Conservation (phyloP, 495 filamentous ascomycete genomes). For the Podospora fimiseda region DNA sequence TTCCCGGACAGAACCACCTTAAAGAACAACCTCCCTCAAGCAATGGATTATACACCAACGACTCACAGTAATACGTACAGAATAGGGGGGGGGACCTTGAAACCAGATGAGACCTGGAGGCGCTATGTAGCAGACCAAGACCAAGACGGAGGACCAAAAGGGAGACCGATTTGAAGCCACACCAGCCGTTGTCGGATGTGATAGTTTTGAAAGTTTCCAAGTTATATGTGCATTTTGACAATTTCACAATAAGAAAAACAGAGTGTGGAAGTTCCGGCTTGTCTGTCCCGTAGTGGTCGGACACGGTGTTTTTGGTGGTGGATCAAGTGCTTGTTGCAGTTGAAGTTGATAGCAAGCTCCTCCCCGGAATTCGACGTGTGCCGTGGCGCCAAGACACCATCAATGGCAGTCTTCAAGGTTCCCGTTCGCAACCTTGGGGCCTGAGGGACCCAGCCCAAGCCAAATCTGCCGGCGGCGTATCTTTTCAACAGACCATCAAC, state of each 20-base stretch:
- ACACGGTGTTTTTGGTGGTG: neutral
- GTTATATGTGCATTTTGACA: no score
- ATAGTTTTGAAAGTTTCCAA: no score
- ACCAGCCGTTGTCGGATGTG: no score
- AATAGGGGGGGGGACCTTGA: neutral
- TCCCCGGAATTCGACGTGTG: neutral
- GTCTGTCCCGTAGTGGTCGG: no score
- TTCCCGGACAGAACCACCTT: neutral
- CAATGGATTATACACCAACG: no score
- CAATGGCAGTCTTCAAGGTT: conserved; percentile 9
- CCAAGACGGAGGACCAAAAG: no score
- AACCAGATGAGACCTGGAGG: neutral
- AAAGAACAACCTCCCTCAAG: conserved; percentile 4
- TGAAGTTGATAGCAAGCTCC: neutral
- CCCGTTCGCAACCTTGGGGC: neutral
- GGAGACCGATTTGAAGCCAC: no score
- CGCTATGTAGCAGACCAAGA: neutral
- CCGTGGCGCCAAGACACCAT: neutral
- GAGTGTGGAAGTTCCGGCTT: no score
- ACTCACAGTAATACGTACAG: no score
- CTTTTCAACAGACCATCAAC: neutral
- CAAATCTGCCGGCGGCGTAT: neutral
- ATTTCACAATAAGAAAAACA: neutral
- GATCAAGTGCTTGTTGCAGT: neutral
- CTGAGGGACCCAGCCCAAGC: neutral